Evolutionary conservation across 208 protist genomes (phyloP).

Genomic region (Acanthamoeba comandoni): DNA sequence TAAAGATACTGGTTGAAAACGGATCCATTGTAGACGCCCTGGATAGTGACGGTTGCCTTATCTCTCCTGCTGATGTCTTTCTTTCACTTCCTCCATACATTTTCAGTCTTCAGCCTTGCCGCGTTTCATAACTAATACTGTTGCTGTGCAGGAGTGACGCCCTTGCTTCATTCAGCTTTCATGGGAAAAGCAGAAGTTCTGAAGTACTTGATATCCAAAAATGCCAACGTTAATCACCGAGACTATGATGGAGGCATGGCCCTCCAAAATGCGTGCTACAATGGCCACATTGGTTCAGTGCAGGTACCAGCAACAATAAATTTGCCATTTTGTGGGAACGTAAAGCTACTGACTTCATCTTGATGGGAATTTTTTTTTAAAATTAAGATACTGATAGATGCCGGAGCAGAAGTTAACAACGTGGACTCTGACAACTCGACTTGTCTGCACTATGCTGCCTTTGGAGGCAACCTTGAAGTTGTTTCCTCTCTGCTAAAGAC

Average conservation of each 20-base stretch:
- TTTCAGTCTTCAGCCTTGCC: too few relatives aligned
- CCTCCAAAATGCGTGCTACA: slow-evolving; percentile 33
- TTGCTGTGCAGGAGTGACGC: background rate
- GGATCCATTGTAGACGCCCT: background rate
- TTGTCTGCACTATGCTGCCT: slow-evolving; percentile 42
- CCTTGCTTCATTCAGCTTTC: slow-evolving; percentile 50
- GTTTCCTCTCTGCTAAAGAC: background rate
- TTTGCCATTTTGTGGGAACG: too few relatives aligned
- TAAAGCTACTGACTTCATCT: too few relatives aligned
- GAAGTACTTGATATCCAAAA: background rate
- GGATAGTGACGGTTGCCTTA: background rate
- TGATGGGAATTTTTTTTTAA: too few relatives aligned
- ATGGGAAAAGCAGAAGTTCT: slow-evolving; percentile 11
- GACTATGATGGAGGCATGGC: slow-evolving; percentile 41
- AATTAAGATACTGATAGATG: background rate
- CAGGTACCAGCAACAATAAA: background rate
- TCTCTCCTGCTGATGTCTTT: too few relatives aligned
- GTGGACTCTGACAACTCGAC: slow-evolving; percentile 19
- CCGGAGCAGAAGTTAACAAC: slow-evolving; percentile 24
- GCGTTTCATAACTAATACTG: too few relatives aligned
- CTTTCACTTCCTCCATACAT: too few relatives aligned
- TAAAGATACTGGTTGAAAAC: background rate
- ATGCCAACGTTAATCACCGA: slow-evolving; percentile 16
- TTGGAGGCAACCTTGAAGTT: background rate
- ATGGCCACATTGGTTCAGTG: slow-evolving; percentile 27